Evolutionary conservation across 78 protist genomes (phyloP).

Genomic region (Speleostelium caveatum): DNA sequence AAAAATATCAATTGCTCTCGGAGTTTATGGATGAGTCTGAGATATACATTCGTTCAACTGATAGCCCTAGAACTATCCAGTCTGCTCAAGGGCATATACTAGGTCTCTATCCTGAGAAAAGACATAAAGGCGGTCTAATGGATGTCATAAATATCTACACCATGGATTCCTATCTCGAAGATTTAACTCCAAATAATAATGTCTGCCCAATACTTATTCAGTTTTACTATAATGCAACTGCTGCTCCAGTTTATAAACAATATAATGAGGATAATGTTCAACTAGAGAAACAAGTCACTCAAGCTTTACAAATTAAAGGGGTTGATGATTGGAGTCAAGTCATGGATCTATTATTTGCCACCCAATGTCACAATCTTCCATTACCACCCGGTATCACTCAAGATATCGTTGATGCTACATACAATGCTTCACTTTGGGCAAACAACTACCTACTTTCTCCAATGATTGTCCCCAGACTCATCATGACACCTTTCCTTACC

Average conservation of each 20-base stretch:
- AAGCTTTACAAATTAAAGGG: neutral
- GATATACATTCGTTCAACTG: conserved; percentile 70
- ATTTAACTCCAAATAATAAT: conserved; percentile 18
- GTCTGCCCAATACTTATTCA: conserved; percentile 10
- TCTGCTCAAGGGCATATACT: conserved; percentile 57
- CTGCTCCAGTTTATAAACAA: neutral
- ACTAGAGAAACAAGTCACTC: conserved; percentile 1
- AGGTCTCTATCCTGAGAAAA: conserved; percentile 41
- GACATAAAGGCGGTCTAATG: neutral
- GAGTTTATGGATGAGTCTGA: neutral
- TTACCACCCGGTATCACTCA: conserved; percentile 57
- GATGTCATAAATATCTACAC: conserved; percentile 26
- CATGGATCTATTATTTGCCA: conserved; percentile 53
- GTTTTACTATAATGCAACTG: neutral
- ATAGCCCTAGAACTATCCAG: conserved; percentile 75
- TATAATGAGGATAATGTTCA: neutral
- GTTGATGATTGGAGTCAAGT: conserved; percentile 43
- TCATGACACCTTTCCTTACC: conserved; percentile 49
- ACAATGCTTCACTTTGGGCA: conserved; percentile 19
- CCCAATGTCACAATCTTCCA: conserved; percentile 48
- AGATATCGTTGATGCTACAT: conserved; percentile 7
- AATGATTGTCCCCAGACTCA: conserved; percentile 2
- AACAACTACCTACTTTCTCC: conserved; percentile 7
- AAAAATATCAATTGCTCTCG: conserved; percentile 38
- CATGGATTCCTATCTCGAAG: conserved; percentile 29